Evolutionary conservation across 495 filamentous ascomycete genomes (phyloP).

Genomic region (Lasiosphaeris hirsuta): DNA sequence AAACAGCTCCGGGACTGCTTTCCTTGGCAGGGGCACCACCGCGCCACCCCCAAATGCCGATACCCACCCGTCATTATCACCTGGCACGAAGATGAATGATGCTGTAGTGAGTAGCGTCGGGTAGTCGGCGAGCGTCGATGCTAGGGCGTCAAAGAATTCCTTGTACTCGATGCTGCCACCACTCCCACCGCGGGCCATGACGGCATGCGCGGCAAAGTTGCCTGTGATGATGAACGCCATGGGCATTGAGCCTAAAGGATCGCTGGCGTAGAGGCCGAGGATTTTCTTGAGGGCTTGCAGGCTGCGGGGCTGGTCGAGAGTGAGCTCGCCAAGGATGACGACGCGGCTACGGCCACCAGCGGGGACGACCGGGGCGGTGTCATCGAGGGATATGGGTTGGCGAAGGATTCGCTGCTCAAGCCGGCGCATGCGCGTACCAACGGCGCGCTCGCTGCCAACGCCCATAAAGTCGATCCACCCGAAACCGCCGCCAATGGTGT

Average conservation of each 20-base stretch:
- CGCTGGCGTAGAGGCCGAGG: constrained; percentile 63
- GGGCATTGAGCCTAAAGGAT: constrained; percentile 62
- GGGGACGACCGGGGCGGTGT: constrained; percentile 12
- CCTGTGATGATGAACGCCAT: constrained; percentile 77
- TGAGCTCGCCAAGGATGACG: constrained; percentile 74
- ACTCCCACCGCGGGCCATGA: constrained; percentile 65
- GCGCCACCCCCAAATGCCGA: constrained; percentile 85
- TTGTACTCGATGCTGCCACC: constrained; percentile 87
- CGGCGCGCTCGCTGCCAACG: constrained; percentile 82
- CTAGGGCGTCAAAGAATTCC: constrained; percentile 85
- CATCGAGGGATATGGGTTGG: constrained; percentile 12
- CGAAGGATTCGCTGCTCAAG: constrained; percentile 55
- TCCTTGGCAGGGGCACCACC: constrained; percentile 67
- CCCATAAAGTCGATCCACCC: constrained; percentile 97
- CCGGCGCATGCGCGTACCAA: constrained; percentile 75
- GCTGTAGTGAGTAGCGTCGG: constrained; percentile 73
- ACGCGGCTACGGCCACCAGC: constrained; percentile 47
- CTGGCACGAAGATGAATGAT: constrained; percentile 88
- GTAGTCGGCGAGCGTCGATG: constrained; percentile 78
- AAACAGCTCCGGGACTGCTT: constrained; percentile 77
- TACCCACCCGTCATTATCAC: constrained; percentile 91
- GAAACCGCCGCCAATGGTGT: constrained; percentile 74
- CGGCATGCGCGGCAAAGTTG: constrained; percentile 74
- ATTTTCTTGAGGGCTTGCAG: constrained; percentile 75
- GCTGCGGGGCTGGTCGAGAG: constrained; percentile 75